These are phyloP conservation scores for Talaromyces thailandensis DNA, from an alignment of 495 filamentous ascomycete genomes.

Conservation along the genomic window DNA sequence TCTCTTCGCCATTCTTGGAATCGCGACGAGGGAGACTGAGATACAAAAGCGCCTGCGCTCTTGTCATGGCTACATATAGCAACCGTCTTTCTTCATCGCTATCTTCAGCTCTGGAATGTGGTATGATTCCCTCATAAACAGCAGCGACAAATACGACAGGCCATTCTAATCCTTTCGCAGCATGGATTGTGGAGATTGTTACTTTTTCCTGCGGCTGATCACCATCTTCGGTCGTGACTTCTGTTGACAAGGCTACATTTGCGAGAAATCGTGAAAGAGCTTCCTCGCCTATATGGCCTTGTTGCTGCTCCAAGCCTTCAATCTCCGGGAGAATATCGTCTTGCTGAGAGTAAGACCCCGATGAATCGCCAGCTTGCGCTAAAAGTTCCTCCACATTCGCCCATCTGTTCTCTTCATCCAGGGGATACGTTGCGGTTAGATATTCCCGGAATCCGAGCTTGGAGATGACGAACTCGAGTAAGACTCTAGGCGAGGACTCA, in stretches of 20 bases:
- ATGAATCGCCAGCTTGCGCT: constrained; percentile 60
- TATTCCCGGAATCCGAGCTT: constrained; percentile 66
- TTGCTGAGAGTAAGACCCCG: constrained; percentile 25
- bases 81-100: constrained; percentile 81
- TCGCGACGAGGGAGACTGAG: constrained; percentile 69
- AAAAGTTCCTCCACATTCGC: constrained; percentile 87
- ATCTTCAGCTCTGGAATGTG: constrained; percentile 88
- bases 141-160: constrained; percentile 93
- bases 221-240: constrained; percentile 50
- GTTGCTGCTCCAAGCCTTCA: constrained; percentile 69
- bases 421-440: constrained; percentile 56
- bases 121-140: constrained; percentile 85
- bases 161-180: constrained; percentile 96
- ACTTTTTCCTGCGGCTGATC: constrained; percentile 49
- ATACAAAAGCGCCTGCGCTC: constrained; percentile 86
- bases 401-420: constrained; percentile 79
- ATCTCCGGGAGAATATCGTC: constrained; percentile 70
- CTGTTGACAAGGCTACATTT: constrained; percentile 79
- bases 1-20: constrained; percentile 50
- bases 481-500: constrained; percentile 50
- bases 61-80: constrained; percentile 96
- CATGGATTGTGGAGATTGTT: constrained; percentile 94
- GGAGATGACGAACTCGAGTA: constrained; percentile 66
- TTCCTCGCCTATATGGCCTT: constrained; percentile 48
- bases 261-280: constrained; percentile 73